phyloP scores from a whole-genome alignment of 306 rosid genomes.

The Malus sieversii region DNA sequence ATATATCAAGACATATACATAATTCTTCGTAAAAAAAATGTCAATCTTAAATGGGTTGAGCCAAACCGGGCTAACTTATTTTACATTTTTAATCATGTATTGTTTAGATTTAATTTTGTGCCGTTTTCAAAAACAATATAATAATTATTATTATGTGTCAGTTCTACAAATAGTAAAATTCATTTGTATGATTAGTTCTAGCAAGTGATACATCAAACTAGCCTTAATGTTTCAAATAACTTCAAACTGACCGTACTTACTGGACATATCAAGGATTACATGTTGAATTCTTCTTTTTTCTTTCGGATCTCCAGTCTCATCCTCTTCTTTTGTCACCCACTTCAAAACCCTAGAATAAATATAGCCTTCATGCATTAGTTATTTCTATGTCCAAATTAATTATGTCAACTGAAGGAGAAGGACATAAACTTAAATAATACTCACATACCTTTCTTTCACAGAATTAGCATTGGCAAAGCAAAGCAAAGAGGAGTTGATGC shows the following conservation, averaged over 20 bases:
- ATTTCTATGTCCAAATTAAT: neutral
- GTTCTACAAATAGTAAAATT: too few species aligned
- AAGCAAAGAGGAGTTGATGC: constrained; percentile 64
- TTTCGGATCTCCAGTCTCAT: constrained; percentile 21
- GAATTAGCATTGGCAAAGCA: constrained; percentile 86
- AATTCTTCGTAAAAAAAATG: too few species aligned
- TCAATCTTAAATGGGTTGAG: too few species aligned
- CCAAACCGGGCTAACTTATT: too few species aligned
- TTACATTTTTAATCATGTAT: too few species aligned
- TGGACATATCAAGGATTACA: constrained; percentile 65
- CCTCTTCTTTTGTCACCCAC: constrained; percentile 42
- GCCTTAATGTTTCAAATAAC: too few species aligned
- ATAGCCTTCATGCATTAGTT: neutral
- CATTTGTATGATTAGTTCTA: too few species aligned
- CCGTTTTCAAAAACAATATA: too few species aligned
- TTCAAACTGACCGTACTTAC: constrained; percentile 35
- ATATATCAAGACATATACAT: neutral
- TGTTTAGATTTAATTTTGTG: too few species aligned
- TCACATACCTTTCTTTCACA: constrained; percentile 57
- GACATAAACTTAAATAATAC: neutral
- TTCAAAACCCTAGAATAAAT: constrained; percentile 42
- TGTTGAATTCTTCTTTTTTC: constrained; percentile 34
- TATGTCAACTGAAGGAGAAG: neutral
- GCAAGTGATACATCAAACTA: too few species aligned
- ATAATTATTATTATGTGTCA: too few species aligned